These are phyloP conservation scores for Inosperma sp. DNA, from an alignment of 768 basidiomycete species.

Conservation along the genomic window DNA sequence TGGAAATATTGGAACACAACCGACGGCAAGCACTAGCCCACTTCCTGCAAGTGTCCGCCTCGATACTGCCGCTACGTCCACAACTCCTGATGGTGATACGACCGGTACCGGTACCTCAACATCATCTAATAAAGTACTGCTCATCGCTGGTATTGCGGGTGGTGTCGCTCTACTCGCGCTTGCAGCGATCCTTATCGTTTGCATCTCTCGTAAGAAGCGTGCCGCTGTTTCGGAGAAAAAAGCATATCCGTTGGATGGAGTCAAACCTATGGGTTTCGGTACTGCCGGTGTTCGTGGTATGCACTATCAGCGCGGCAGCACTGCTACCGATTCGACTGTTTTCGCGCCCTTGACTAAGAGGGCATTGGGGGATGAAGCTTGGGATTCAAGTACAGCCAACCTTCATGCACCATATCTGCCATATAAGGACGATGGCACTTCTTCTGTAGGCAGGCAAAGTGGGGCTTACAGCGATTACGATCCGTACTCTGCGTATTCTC, in stretches of 20 bases:
- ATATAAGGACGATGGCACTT: slow-evolving; percentile 1
- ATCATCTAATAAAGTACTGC: slow-evolving; percentile 35
- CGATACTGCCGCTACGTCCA: slow-evolving; percentile 17
- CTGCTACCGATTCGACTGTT: slow-evolving; percentile 9
- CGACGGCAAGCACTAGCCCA: slow-evolving; percentile 36
- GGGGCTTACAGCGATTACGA: neutral
- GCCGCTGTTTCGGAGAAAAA: slow-evolving; percentile 16
- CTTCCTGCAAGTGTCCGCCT: slow-evolving; percentile 51
- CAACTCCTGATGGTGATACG: slow-evolving; percentile 7
- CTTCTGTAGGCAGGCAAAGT: neutral
- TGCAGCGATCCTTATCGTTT: slow-evolving; percentile 47
- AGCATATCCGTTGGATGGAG: slow-evolving; percentile 1
- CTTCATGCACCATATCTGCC: slow-evolving; percentile 7
- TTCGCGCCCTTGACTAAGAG: slow-evolving; percentile 5
- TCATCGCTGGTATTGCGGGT: slow-evolving; percentile 50
- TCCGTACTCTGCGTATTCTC: slow-evolving; percentile 1
- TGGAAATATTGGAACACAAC: slow-evolving; percentile 69
- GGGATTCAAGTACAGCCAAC: slow-evolving; percentile 12
- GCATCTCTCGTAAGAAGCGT: slow-evolving; percentile 48
- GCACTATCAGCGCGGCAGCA: neutral
- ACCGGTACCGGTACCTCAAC: neutral
- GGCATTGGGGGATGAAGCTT: slow-evolving; percentile 2
- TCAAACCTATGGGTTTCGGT: neutral
- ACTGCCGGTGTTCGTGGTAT: neutral
- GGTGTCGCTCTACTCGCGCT: slow-evolving; percentile 47